A percentile compares a stretch with the other conserved stretches of the same genome.
phyloP scores from a whole-genome alignment of 352 stramenopile genomes.

The Phytophthora pluvialis region DNA sequence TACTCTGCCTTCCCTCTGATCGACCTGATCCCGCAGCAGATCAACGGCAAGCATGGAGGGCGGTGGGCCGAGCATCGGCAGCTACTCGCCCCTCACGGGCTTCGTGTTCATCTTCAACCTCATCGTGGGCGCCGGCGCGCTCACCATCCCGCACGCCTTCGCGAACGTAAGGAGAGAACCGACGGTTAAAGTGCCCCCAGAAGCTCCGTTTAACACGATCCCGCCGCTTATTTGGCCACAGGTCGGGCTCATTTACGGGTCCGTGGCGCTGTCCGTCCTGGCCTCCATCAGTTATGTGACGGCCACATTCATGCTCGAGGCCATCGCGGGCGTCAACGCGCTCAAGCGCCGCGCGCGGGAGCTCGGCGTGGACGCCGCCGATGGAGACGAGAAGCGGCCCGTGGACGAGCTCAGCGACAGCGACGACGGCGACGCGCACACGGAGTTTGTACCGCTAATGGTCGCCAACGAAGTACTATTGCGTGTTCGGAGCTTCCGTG shows the following conservation, averaged over 20 bases:
- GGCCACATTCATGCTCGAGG: constrained; percentile 87
- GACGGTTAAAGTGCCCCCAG: neutral
- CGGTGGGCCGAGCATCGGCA: constrained; percentile 55
- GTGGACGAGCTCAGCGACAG: constrained; percentile 42
- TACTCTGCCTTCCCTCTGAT: constrained; percentile 10
- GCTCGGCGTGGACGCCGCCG: constrained; percentile 35
- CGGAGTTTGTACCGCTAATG: constrained; percentile 84
- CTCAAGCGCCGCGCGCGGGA: constrained; percentile 63
- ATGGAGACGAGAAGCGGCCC: constrained; percentile 33
- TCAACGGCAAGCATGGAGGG: constrained; percentile 50
- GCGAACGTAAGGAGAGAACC: constrained; percentile 54
- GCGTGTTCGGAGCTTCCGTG: constrained; percentile 8
- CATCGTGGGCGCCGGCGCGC: constrained; percentile 85
- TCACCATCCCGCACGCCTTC: constrained; percentile 89
- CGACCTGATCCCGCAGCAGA: constrained; percentile 13
- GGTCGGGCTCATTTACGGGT: constrained; percentile 80
- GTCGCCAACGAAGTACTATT: constrained; percentile 72
- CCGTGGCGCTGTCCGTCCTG: constrained; percentile 61
- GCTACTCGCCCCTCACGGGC: constrained; percentile 87
- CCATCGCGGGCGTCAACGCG: constrained; percentile 83
- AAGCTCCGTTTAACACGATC: constrained; percentile 4
- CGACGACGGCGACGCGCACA: constrained; percentile 51
- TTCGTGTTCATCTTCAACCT: constrained; percentile 94
- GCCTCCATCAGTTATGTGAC: constrained; percentile 82
- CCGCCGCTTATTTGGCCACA: constrained; percentile 20